phyloP scores from a whole-genome alignment of 2,329 filamentous ascomycete species.

The Mariannaea sp. region DNA sequence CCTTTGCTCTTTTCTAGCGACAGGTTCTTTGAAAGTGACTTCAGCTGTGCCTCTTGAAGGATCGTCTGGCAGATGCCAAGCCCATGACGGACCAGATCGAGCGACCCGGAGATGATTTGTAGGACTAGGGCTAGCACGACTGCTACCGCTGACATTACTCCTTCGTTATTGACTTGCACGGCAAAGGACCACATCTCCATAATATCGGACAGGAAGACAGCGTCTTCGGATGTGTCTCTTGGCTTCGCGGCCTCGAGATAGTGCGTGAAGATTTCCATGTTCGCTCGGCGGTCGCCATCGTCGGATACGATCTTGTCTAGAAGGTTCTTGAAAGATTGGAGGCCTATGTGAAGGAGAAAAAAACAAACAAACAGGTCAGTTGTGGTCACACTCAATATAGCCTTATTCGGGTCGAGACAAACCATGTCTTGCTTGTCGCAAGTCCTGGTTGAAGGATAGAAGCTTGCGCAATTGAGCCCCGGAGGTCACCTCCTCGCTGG shows the following conservation, averaged over 20 bases:
- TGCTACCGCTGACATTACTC: conserved; percentile 77
- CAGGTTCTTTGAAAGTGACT: conserved; percentile 78
- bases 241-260: conserved; percentile 66
- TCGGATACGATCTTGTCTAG: conserved; percentile 67
- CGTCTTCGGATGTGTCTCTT: conserved; percentile 49
- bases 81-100: conserved; percentile 77
- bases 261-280: conserved; percentile 65
- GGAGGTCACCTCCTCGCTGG: conserved; percentile 65
- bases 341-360: too few species aligned
- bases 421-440: conserved; percentile 69
- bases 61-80: conserved; percentile 80
- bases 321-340: conserved; percentile 72
- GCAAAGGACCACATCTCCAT: conserved; percentile 90
- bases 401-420: conserved; percentile 31
- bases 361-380: conserved; percentile 3
- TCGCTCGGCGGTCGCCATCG: conserved; percentile 47
- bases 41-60: conserved; percentile 78
- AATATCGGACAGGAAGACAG: conserved; percentile 74
- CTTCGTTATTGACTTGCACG: conserved; percentile 77
- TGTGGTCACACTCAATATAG: neutral
- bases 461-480: conserved; percentile 70
- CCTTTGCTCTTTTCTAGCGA: conserved; percentile 82
- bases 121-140: conserved; percentile 83
- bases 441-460: conserved; percentile 73
- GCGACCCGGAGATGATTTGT: conserved; percentile 72